A percentile compares a stretch with the other conserved stretches of the same genome.
These are phyloP conservation scores for Asterochloris sp. DNA, from an alignment of 139 green algal species.

Conservation along the genomic window DNA sequence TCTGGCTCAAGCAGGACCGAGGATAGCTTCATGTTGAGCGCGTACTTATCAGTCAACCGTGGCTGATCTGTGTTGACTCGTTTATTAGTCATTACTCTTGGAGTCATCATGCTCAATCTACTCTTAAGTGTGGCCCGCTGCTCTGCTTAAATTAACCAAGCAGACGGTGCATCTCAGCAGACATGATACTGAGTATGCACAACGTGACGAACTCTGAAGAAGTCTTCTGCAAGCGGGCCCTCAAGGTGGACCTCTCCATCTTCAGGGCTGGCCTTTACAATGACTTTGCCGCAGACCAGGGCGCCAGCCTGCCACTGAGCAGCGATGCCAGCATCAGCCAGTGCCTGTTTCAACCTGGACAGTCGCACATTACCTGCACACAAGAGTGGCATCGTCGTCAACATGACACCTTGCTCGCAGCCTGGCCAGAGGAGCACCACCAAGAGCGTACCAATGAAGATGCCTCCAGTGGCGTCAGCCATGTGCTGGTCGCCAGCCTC, in stretches of 20 bases:
- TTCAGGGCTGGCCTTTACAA: slow-evolving; percentile 27
- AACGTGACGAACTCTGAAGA: slow-evolving; percentile 57
- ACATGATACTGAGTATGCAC: slow-evolving; percentile 74
- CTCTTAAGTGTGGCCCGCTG: too few species aligned
- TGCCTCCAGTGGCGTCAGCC: too few species aligned
- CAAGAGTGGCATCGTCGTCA: neutral
- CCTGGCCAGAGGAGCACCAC: neutral
- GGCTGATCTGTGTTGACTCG: too few species aligned
- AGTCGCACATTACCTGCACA: slow-evolving; percentile 45
- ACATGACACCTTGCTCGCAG: neutral
- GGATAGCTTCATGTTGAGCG: too few species aligned
- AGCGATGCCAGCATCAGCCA: slow-evolving; percentile 45
- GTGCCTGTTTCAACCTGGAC: slow-evolving; percentile 55
- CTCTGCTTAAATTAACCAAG: too few species aligned
- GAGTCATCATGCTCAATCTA: too few species aligned
- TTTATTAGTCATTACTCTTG: too few species aligned
- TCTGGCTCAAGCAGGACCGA: too few species aligned
- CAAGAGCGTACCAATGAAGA: too few species aligned
- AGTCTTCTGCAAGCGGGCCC: slow-evolving; percentile 53
- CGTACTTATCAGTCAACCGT: too few species aligned
- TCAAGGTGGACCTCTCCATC: slow-evolving; percentile 53
- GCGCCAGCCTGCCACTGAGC: slow-evolving; percentile 45
- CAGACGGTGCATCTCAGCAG: slow-evolving; percentile 35
- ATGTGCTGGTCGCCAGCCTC: too few species aligned
- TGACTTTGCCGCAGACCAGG: slow-evolving; percentile 50